Evolutionary conservation across 345 rosid genomes (phyloP).

Genomic region (Populus pruinosa): DNA sequence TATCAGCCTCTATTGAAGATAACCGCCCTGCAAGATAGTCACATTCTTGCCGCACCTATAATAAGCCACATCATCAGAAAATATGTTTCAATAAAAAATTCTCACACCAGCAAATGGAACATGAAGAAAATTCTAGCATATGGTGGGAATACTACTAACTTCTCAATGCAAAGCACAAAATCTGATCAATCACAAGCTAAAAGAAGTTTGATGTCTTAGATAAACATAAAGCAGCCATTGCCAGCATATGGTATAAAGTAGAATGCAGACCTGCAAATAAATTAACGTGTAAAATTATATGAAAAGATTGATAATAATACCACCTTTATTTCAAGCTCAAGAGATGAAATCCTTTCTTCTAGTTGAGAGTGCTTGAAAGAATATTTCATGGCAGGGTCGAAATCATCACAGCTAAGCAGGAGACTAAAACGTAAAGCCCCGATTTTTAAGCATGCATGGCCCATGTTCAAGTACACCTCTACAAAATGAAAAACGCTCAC

Average conservation of each 20-base stretch:
- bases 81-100: too few relatives aligned
- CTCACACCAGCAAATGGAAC: too few relatives aligned
- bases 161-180: neutral
- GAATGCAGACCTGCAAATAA: neutral
- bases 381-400: slow-evolving; percentile 81
- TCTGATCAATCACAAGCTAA: neutral
- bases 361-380: slow-evolving; percentile 50
- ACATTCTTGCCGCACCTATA: slow-evolving; percentile 77
- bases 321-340: slow-evolving; percentile 77
- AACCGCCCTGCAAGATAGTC: slow-evolving; percentile 63
- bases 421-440: slow-evolving; percentile 76
- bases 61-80: too few relatives aligned
- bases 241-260: neutral
- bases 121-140: too few relatives aligned
- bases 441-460: slow-evolving; percentile 66
- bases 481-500: slow-evolving; percentile 13
- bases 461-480: slow-evolving; percentile 52
- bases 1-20: slow-evolving; percentile 41
- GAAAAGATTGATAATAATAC: slow-evolving; percentile 1
- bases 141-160: neutral
- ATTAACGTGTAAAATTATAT: neutral
- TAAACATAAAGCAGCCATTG: too few relatives aligned
- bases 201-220: neutral
- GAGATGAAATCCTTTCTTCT: slow-evolving; percentile 53
- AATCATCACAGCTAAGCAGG: slow-evolving; percentile 54